Conservation (phyloP, 2,329 filamentous ascomycete genomes). For the Neophaeococcomyces mojaviensis region DNA sequence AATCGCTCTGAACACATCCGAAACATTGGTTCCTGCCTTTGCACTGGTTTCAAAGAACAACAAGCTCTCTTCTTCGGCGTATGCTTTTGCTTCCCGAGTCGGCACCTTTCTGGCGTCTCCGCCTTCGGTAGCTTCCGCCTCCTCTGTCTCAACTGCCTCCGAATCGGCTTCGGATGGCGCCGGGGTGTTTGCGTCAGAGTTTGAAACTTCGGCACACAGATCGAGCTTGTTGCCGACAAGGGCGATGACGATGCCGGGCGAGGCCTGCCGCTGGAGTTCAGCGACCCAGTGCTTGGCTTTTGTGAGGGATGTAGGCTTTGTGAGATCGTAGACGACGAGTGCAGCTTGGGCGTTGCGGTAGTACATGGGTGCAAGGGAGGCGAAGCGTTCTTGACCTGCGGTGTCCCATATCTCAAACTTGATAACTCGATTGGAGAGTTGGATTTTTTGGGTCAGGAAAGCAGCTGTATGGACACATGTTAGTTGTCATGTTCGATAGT, state of each 20-base stretch:
- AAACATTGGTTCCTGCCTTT: slow-evolving; percentile 90
- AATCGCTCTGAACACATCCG: slow-evolving; percentile 95
- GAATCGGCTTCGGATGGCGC: slow-evolving; percentile 32
- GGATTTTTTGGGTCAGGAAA: slow-evolving; percentile 98
- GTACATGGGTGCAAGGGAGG: slow-evolving; percentile 96
- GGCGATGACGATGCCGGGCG: slow-evolving; percentile 91
- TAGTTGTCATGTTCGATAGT: background rate
- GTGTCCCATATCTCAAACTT: slow-evolving; percentile 98
- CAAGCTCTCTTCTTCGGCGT: slow-evolving; percentile 88
- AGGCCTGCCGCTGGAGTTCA: slow-evolving; percentile 91
- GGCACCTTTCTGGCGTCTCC: slow-evolving; percentile 79
- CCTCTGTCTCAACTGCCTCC: slow-evolving; percentile 24
- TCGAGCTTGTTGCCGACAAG: slow-evolving; percentile 96
- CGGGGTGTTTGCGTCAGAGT: slow-evolving; percentile 31
- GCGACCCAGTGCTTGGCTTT: slow-evolving; percentile 99
- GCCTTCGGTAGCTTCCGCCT: slow-evolving; percentile 53
- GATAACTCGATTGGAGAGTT: slow-evolving; percentile 78
- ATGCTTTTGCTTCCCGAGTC: slow-evolving; percentile 82
- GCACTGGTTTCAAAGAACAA: slow-evolving; percentile 98
- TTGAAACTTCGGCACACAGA: slow-evolving; percentile 57
- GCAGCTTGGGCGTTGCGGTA: slow-evolving; percentile 98
- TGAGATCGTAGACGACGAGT: slow-evolving; percentile 96
- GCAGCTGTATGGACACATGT: slow-evolving; percentile 56
- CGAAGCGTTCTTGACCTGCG: slow-evolving; percentile 94
- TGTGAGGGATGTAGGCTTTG: slow-evolving; percentile 86